These are phyloP conservation scores for Persicaria maculosa DNA, from an alignment of 148 eudicot genomes.

Conservation along the genomic window DNA sequence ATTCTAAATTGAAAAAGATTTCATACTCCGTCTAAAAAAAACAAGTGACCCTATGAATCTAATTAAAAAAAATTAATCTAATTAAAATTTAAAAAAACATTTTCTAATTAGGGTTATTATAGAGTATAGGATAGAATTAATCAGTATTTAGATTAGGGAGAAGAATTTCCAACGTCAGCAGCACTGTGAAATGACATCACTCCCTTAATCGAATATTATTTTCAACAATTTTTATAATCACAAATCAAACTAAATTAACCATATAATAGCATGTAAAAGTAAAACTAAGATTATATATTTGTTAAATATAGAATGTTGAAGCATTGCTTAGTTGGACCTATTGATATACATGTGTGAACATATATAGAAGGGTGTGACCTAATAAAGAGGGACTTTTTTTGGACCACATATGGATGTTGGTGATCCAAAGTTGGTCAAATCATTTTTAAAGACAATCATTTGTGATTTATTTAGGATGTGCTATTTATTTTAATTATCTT, in stretches of 20 bases:
- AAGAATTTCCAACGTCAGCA: neutral
- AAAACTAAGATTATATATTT: neutral
- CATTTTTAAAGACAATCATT: conserved; percentile 6
- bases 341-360: conserved; percentile 4
- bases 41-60: too few relatives aligned
- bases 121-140: too few relatives aligned
- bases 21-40: too few relatives aligned
- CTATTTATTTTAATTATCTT: neutral
- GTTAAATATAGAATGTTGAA: neutral
- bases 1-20: too few relatives aligned
- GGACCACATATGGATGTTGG: conserved; percentile 7
- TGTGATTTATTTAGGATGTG: neutral
- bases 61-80: too few relatives aligned
- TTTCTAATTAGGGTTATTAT: too few relatives aligned
- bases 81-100: too few relatives aligned
- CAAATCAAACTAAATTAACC: neutral
- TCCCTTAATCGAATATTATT: neutral
- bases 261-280: neutral
- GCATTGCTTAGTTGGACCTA: conserved; percentile 7
- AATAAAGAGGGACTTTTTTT: conserved; percentile 8
- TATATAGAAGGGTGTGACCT: neutral
- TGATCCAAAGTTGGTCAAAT: conserved; percentile 10
- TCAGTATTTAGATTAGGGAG: neutral
- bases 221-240: neutral
- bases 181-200: neutral